A percentile compares a stretch with the other conserved stretches of the same genome.
Conservation (phyloP, 2,329 filamentous ascomycete genomes). For the Cercospora zeina region DNA sequence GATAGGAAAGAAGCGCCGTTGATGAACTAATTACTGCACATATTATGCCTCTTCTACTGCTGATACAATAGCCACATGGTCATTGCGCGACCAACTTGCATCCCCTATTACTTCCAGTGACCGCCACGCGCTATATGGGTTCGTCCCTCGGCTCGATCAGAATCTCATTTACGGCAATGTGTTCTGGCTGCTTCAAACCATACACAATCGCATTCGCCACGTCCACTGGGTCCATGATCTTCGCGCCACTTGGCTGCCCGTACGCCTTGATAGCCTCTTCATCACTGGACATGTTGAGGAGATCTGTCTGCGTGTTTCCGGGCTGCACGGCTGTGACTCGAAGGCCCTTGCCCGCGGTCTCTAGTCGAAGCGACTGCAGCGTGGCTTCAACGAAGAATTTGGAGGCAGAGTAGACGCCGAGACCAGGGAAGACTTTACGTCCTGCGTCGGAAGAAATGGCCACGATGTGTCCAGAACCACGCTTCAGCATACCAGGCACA, state of each 20-base stretch:
- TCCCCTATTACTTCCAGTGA: not conserved
- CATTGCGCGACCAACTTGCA: not conserved
- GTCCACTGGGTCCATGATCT: slow-evolving; percentile 72
- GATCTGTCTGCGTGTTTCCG: slow-evolving; percentile 72
- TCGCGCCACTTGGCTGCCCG: slow-evolving; percentile 71
- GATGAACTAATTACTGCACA: not conserved
- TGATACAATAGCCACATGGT: not conserved
- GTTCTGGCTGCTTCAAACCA: slow-evolving; percentile 69
- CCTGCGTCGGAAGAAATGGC: slow-evolving; percentile 81
- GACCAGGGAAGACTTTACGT: slow-evolving; percentile 76
- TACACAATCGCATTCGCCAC: slow-evolving; percentile 72
- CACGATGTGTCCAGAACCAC: slow-evolving; percentile 70
- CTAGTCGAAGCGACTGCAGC: slow-evolving; percentile 70
- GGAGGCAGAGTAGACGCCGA: slow-evolving; percentile 78
- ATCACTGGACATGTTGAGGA: slow-evolving; percentile 74
- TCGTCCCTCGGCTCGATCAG: slow-evolving; percentile 76
- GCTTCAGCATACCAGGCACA: slow-evolving; percentile 69
- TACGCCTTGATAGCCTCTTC: slow-evolving; percentile 75
- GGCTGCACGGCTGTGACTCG: slow-evolving; percentile 75
- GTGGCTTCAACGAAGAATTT: slow-evolving; percentile 86
- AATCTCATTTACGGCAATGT: slow-evolving; percentile 79
- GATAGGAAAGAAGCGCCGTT: not conserved
- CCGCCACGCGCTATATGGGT: slow-evolving; percentile 57
- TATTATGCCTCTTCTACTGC: not conserved
- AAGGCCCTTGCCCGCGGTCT: slow-evolving; percentile 72